Base-by-base conservation (phyloP, 2,329 filamentous ascomycete genomes). In the Calonectria crousiana region DNA sequence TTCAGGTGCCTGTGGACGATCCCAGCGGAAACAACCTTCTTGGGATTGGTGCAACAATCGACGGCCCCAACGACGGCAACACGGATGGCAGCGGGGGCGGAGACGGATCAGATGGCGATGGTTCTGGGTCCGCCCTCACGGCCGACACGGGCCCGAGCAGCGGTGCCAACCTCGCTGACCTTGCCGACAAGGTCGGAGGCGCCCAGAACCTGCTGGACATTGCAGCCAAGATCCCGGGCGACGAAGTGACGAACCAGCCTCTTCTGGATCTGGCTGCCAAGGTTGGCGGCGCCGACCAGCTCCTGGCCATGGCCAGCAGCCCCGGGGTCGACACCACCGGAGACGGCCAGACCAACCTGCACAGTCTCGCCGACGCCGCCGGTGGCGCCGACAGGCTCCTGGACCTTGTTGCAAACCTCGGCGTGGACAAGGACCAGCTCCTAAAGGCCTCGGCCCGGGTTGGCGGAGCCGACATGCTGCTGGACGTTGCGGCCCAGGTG, bases 221-320 rank as follows among this genome's bases (percentile, higher is more conserved):
- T 20, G 51, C 36, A 2, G 66, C 66, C 26, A 56, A 56, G 1
- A 23, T 47, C 26, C 34, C 56, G 5, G 51, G 51, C 1, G 34
- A 16, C 28, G 34, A 18, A 6, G 16, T 2, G 4, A 38, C 49
- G 1, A 68, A 58, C 36, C 16, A 13, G 6, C 36, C 34, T 23
- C 34, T 68, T 3, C 28, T 68, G 3, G 28, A 58, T 5, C 36
- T 58, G 13, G 36, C 36, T 6, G 36, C 36, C 23, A 47, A 26
- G 18, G 66, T 68, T 47, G 66, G 66, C n/a, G 66, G 66, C 20
- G 10, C 66, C 13, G 51, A 36, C 11, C 34, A 68, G 18, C 66
- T 68, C 26, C 5, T 68, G 34, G 26, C 6, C 6, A 38, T 68
- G 23, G 51, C n/a, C 32, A 44, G n/a, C 34, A 44, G 58, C 28